A percentile compares a stretch with the other conserved stretches of the same genome.
These are phyloP conservation scores for Paramecium sexaurelia DNA, from an alignment of 73 alveolate genomes.

Conservation along the genomic window DNA sequence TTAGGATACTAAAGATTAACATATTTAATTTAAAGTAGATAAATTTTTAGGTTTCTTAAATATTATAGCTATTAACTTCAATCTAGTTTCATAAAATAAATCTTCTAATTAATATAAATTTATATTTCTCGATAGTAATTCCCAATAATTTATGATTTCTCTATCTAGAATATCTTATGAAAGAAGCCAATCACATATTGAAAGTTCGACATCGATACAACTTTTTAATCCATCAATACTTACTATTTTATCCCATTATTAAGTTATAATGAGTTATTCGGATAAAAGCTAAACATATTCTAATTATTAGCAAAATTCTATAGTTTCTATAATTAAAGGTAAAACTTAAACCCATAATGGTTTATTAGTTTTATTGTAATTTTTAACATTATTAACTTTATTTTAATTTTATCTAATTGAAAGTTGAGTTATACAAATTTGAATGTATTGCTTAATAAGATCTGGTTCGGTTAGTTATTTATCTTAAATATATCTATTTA, in stretches of 20 bases:
- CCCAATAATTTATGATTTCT: constrained; percentile 27
- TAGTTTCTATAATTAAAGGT: not conserved
- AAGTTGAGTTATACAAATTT: not conserved
- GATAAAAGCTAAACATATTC: not conserved
- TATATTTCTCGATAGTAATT: not conserved
- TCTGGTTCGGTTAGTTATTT: not conserved
- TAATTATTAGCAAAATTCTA: not conserved
- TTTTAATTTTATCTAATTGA: not conserved
- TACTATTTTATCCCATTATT: constrained; percentile 12
- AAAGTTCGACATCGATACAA: constrained; percentile 31
- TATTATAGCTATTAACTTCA: not conserved
- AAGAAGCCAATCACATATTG: constrained; percentile 32
- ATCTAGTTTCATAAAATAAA: constrained; percentile 10
- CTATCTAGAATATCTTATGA: not conserved
- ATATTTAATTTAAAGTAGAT: not conserved
- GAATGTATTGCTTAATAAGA: not conserved
- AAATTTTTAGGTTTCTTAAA: not conserved
- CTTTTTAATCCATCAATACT: constrained; percentile 39
- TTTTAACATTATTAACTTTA: not conserved
- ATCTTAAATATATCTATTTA: not conserved
- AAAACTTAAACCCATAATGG: not conserved
- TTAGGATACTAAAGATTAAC: not conserved
- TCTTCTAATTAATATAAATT: constrained; percentile 39
- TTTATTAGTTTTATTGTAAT: constrained; percentile 16
- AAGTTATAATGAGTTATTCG: not conserved